These are phyloP conservation scores for Phialophora expanda DNA, from an alignment of 2,329 filamentous ascomycete species.

Conservation along the genomic window DNA sequence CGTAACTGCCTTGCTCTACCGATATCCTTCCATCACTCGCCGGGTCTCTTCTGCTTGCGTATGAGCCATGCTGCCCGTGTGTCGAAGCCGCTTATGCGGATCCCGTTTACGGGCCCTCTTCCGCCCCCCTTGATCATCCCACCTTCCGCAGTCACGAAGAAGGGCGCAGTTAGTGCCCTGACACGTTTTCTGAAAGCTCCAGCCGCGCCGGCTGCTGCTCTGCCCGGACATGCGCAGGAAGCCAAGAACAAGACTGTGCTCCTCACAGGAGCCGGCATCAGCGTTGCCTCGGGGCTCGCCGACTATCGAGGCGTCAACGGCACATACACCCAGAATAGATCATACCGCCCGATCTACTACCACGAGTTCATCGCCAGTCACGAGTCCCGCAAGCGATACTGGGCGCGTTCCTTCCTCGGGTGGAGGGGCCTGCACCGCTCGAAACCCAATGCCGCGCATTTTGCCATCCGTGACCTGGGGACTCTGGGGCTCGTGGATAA, in stretches of 20 bases:
- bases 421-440: conserved; percentile 83
- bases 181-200: conserved; percentile 69
- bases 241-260: conserved; percentile 58
- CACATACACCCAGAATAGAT: conserved; percentile 90
- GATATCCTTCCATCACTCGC: background rate
- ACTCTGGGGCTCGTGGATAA: conserved; percentile 72
- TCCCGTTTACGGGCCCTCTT: conserved; percentile 86
- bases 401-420: conserved; percentile 91
- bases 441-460: conserved; percentile 79
- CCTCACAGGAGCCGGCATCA: conserved; percentile 85
- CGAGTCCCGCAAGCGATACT: conserved; percentile 88
- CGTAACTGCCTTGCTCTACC: background rate
- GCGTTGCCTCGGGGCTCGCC: conserved; percentile 87
- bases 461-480: conserved; percentile 74
- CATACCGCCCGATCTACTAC: conserved; percentile 89
- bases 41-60: background rate
- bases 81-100: conserved; percentile 77
- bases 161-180: conserved; percentile 78
- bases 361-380: conserved; percentile 84
- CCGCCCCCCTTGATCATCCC: conserved; percentile 78
- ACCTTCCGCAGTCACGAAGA: conserved; percentile 68
- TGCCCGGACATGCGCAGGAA: conserved; percentile 55
- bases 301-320: conserved; percentile 91
- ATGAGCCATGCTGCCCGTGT: conserved; percentile 53
- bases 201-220: conserved; percentile 49